A percentile compares a stretch with the other conserved stretches of the same genome.
Conservation (phyloP, 176 grass and related monocot genomes). For the Microstegium vimineum region DNA sequence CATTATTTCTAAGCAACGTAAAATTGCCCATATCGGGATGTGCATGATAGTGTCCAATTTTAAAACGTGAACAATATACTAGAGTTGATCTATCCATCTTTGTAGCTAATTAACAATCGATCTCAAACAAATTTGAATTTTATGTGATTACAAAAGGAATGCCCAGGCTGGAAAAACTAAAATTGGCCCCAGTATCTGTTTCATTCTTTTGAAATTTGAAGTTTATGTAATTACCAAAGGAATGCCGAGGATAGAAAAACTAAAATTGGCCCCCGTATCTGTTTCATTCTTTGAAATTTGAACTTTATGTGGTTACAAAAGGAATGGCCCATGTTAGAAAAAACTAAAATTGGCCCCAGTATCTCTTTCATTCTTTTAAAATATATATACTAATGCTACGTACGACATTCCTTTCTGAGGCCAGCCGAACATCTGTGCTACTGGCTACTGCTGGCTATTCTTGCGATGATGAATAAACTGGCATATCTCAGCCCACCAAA, state of each 20-base stretch:
- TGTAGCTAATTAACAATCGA: not conserved
- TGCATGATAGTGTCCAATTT: not conserved
- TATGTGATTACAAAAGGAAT: not conserved
- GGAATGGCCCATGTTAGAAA: not conserved
- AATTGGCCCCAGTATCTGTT: not conserved
- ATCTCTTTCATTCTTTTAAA: not conserved
- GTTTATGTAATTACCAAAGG: not conserved
- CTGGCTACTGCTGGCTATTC: not conserved
- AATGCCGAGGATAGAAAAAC: not conserved
- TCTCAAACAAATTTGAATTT: not conserved
- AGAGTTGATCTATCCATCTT: not conserved
- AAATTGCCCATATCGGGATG: not conserved
- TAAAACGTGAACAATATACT: not conserved
- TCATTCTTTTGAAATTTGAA: not conserved
- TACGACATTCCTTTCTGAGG: slow-evolving; percentile 6
- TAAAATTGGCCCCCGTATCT: not conserved
- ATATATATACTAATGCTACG: not conserved
- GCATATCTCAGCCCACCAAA: not conserved
- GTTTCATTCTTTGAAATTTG: not conserved
- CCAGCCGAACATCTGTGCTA: slow-evolving; percentile 10
- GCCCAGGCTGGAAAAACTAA: not conserved
- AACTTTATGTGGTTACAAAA: not conserved
- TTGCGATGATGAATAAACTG: not conserved
- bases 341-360: not conserved
- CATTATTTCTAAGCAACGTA: too few species aligned